Percentiles rank a stretch among this genome's conserved stretches.
Conservation (phyloP, 2,329 filamentous ascomycete species). For the Aspergillus niger region DNA sequence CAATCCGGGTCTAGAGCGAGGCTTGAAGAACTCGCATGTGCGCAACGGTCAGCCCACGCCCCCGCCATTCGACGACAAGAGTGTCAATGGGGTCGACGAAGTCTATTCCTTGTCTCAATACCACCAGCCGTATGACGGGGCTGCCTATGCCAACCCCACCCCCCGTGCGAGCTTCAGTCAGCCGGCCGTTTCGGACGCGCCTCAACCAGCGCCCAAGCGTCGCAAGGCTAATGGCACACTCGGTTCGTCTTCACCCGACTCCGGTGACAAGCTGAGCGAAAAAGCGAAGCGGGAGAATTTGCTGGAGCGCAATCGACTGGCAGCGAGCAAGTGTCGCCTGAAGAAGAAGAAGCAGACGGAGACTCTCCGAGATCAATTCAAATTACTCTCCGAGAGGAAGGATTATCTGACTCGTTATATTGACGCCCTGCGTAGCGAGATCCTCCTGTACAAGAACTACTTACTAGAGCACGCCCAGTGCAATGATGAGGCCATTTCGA, state of each 20-base stretch:
- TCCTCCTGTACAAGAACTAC: constrained; percentile 43
- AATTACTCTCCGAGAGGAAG: constrained; percentile 38
- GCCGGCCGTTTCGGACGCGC: neutral
- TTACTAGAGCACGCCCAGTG: constrained; percentile 43
- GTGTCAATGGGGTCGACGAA: constrained; percentile 8
- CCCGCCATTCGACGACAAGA: constrained; percentile 35
- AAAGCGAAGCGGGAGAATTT: constrained; percentile 50
- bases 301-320: constrained; percentile 61
- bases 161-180: neutral
- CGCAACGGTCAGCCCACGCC: constrained; percentile 43
- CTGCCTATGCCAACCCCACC: neutral
- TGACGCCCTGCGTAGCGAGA: constrained; percentile 37
- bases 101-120: neutral
- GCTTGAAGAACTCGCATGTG: constrained; percentile 39
- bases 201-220: neutral
- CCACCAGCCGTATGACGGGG: neutral
- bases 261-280: neutral
- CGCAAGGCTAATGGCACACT: neutral
- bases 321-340: constrained; percentile 62
- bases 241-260: neutral
- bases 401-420: constrained; percentile 35
- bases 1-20: constrained; percentile 31
- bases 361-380: constrained; percentile 46
- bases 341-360: constrained; percentile 62
- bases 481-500: constrained; percentile 39